A percentile compares a stretch with the other conserved stretches of the same genome.
phyloP scores from a whole-genome alignment of 768 basidiomycete genomes.

The Ramaria sp. region DNA sequence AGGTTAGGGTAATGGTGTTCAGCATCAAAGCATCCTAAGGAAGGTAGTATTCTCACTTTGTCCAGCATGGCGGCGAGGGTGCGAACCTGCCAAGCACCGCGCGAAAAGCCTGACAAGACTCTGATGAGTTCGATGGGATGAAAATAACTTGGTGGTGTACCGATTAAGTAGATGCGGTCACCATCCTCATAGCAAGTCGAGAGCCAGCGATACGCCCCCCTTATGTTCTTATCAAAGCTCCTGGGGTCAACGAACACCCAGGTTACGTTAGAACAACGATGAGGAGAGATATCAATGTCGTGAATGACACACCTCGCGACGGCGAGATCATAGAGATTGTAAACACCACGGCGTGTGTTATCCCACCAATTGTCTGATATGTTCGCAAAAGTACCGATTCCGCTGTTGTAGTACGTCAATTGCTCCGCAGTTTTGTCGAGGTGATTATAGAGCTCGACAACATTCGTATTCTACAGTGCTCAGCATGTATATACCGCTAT shows the following conservation, averaged over 20 bases:
- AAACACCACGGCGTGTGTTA: background rate
- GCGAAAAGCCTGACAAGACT: background rate
- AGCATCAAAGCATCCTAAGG: background rate
- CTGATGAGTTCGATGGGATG: background rate
- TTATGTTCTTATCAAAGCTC: constrained; percentile 14
- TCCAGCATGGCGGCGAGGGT: constrained; percentile 4
- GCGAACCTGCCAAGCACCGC: constrained; percentile 9
- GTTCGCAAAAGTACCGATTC: constrained; percentile 26
- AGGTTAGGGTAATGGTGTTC: background rate
- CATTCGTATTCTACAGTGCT: constrained; percentile 29
- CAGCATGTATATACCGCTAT: background rate
- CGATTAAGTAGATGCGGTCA: constrained; percentile 26
- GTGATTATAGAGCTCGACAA: constrained; percentile 27
- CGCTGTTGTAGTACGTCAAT: constrained; percentile 31
- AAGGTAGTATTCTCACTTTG: background rate
- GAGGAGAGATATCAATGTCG: too few relatives aligned
- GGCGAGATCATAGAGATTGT: background rate
- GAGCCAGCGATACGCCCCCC: constrained; percentile 23
- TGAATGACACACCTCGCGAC: background rate
- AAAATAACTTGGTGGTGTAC: constrained; percentile 9
- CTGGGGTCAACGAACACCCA: background rate
- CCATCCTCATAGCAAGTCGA: constrained; percentile 21
- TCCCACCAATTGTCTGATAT: constrained; percentile 3
- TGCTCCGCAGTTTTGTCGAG: constrained; percentile 24
- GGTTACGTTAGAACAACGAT: background rate